Percentiles rank a stretch among this genome's conserved stretches.
Evolutionary conservation across 208 protist genomes (phyloP).

Genomic region (Leishmania lainsoni): DNA sequence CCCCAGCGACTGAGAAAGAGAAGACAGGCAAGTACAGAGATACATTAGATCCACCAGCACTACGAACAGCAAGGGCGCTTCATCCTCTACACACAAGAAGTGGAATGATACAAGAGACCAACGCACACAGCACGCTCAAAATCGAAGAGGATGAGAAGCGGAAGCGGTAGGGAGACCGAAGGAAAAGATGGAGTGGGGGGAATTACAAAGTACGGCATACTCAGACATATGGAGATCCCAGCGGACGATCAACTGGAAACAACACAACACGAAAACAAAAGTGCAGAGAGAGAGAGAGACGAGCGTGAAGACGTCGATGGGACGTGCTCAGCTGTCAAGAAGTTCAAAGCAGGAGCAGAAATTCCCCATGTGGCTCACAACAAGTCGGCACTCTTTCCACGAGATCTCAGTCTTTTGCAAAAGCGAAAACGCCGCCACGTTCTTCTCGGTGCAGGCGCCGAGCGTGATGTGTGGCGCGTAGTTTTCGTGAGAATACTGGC

Average conservation of each 20-base stretch:
- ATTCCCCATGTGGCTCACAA: constrained; percentile 83
- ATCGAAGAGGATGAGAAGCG: not conserved
- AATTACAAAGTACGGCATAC: not conserved
- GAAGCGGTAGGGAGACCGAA: not conserved
- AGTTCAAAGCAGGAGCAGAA: constrained; percentile 82
- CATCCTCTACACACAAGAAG: not conserved
- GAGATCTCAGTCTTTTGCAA: constrained; percentile 62
- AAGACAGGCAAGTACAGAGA: not conserved
- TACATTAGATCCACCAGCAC: not conserved
- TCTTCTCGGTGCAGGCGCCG: constrained; percentile 52
- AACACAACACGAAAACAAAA: not conserved
- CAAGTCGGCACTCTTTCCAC: constrained; percentile 67
- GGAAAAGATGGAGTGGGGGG: not conserved
- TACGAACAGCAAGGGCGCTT: not conserved
- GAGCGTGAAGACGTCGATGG: not conserved
- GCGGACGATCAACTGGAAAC: not conserved
- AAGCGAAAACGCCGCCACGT: constrained; percentile 38
- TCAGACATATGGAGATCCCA: not conserved
- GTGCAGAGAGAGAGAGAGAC: not conserved
- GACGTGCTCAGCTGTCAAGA: constrained; percentile 29
- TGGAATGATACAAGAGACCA: not conserved
- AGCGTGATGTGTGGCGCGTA: constrained; percentile 80
- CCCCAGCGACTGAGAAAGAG: not conserved
- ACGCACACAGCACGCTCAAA: not conserved
- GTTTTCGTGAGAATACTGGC: constrained; percentile 42